These are phyloP conservation scores for Umbellularia californica DNA, from an alignment of 164 flowering plant genomes.

Conservation along the genomic window DNA sequence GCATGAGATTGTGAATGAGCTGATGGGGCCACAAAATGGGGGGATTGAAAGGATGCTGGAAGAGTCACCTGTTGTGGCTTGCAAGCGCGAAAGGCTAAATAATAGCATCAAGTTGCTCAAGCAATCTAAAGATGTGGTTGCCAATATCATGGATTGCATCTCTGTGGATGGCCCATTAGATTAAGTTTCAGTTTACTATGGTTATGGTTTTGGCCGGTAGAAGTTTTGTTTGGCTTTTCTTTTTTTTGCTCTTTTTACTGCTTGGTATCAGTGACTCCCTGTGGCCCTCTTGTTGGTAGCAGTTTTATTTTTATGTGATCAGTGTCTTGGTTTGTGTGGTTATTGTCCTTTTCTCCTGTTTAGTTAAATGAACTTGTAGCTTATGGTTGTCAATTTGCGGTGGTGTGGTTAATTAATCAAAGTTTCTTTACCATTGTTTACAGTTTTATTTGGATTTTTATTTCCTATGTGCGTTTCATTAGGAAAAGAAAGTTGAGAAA, in stretches of 20 bases:
- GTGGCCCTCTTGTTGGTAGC: neutral
- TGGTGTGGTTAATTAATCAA: no score
- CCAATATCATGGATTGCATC: constrained; percentile 4
- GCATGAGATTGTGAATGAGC: constrained; percentile 11
- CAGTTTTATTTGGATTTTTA: no score
- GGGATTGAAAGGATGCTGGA: constrained; percentile 24
- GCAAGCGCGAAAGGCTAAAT: constrained; percentile 19
- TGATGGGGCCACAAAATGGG: constrained; percentile 19
- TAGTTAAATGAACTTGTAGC: no score
- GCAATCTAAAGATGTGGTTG: constrained; percentile 13
- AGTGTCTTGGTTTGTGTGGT: no score
- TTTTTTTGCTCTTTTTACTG: no score
- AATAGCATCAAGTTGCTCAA: constrained; percentile 21
- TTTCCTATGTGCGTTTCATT: no score
- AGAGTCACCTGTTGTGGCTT: constrained; percentile 22
- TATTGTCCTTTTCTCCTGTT: no score
- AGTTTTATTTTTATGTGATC: no score
- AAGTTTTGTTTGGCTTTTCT: neutral
- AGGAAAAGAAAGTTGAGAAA: no score
- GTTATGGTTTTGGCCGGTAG: neutral
- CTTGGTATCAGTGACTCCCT: neutral
- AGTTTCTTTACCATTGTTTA: no score
- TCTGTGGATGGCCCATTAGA: neutral
- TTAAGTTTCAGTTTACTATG: neutral
- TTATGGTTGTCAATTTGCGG: no score